A percentile compares a stretch with the other conserved stretches of the same genome.
These are phyloP conservation scores for Aquilaria yunnanensis DNA, from an alignment of 345 rosid genomes.

Conservation along the genomic window DNA sequence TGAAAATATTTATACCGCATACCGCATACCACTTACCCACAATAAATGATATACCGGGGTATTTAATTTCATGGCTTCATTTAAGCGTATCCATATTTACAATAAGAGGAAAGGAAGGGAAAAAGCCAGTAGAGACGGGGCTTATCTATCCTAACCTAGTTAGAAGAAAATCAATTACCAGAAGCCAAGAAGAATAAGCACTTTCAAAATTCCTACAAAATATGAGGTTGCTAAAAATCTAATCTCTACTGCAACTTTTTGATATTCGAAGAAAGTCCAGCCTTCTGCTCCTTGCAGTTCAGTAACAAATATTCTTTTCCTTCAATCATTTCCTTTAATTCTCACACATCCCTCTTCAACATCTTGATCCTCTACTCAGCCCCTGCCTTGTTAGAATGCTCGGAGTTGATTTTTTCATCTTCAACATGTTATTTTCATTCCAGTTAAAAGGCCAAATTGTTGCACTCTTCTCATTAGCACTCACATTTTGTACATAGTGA, in stretches of 20 bases:
- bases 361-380: conserved; percentile 59
- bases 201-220: conserved; percentile 68
- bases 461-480: conserved; percentile 32
- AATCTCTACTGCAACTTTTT: conserved; percentile 84
- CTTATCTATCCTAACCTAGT: neutral
- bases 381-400: conserved; percentile 36
- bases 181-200: conserved; percentile 62
- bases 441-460: conserved; percentile 47
- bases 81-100: no score
- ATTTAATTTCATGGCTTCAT: no score
- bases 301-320: conserved; percentile 79
- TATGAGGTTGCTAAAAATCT: conserved; percentile 80
- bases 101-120: no score
- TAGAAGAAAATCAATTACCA: conserved; percentile 8
- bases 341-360: conserved; percentile 80
- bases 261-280: conserved; percentile 70
- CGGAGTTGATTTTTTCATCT: conserved; percentile 34
- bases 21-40: no score
- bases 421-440: conserved; percentile 46
- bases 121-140: no score
- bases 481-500: conserved; percentile 51
- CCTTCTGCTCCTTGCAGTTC: conserved; percentile 84
- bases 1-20: no score
- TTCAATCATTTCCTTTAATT: conserved; percentile 81
- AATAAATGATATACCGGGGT: no score